Conservation (phyloP, 2,329 filamentous ascomycete species). For the Fusarium sp. region DNA sequence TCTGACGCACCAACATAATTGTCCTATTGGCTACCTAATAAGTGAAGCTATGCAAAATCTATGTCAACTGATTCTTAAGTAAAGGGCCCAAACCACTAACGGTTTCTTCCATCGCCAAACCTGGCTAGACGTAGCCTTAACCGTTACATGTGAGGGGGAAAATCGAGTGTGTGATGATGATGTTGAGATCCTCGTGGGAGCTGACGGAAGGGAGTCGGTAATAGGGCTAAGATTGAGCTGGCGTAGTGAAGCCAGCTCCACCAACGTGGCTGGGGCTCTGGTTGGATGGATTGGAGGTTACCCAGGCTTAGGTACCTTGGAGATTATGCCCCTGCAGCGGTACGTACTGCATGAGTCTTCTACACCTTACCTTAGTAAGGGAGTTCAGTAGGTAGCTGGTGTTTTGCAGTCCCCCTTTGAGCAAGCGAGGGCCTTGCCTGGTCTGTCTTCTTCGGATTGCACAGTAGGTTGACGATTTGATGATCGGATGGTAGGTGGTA, state of each 20-base stretch:
- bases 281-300: slow-evolving; percentile 35
- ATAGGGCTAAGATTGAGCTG: slow-evolving; percentile 44
- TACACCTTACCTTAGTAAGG: not conserved
- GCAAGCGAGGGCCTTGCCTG: slow-evolving; percentile 5
- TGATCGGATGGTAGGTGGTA: slow-evolving; percentile 37
- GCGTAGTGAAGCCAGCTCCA: slow-evolving; percentile 39
- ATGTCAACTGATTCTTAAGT: slow-evolving; percentile 13
- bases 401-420: not conserved
- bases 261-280: slow-evolving; percentile 37
- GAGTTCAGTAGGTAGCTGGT: not conserved
- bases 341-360: slow-evolving; percentile 15
- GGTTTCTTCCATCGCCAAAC: slow-evolving; percentile 17
- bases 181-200: slow-evolving; percentile 38
- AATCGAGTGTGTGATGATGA: slow-evolving; percentile 37
- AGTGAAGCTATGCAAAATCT: not conserved
- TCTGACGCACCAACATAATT: not conserved
- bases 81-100: slow-evolving; percentile 2
- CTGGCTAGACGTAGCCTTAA: slow-evolving; percentile 6
- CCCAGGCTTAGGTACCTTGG: slow-evolving; percentile 7
- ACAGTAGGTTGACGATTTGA: slow-evolving; percentile 11
- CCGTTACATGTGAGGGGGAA: slow-evolving; percentile 34
- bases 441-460: slow-evolving; percentile 6
- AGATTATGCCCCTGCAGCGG: slow-evolving; percentile 23
- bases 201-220: slow-evolving; percentile 41
- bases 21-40: no score